Evolutionary conservation across 305 asterid genomes (phyloP).

Genomic region (Ilex paraguariensis): DNA sequence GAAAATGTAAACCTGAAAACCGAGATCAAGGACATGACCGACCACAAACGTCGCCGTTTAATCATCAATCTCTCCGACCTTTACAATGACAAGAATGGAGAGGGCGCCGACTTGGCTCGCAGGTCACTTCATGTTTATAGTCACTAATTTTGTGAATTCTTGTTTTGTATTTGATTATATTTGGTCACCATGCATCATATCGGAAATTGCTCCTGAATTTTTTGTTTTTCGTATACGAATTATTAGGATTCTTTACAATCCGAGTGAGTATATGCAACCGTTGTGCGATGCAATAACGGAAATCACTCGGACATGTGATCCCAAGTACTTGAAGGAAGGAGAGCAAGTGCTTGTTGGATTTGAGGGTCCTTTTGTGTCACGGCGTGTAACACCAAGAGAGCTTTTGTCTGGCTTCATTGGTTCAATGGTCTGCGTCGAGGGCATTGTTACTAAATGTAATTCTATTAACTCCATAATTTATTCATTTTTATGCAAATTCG

Average conservation of each 20-base stretch:
- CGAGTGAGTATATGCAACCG: slow-evolving; percentile 93
- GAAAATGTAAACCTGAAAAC: slow-evolving; percentile 66
- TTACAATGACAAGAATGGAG: slow-evolving; percentile 49
- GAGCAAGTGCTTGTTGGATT: slow-evolving; percentile 89
- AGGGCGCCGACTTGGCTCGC: slow-evolving; percentile 87
- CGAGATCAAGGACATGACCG: slow-evolving; percentile 54
- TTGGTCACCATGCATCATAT: no score
- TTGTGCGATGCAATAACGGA: slow-evolving; percentile 85
- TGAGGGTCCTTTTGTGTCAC: slow-evolving; percentile 92
- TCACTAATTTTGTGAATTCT: no score
- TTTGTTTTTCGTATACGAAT: background rate
- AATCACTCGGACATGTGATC: slow-evolving; percentile 50
- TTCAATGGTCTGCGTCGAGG: slow-evolving; percentile 88
- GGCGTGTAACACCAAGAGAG: slow-evolving; percentile 93
- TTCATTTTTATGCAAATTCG: no score
- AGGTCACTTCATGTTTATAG: slow-evolving; percentile 29
- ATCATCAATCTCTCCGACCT: slow-evolving; percentile 69
- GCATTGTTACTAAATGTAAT: slow-evolving; percentile 88
- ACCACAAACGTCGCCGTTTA: slow-evolving; percentile 72
- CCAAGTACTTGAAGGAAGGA: slow-evolving; percentile 88
- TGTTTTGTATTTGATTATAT: background rate
- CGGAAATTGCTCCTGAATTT: no score
- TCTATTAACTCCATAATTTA: background rate
- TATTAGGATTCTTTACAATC: slow-evolving; percentile 80
- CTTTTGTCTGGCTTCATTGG: slow-evolving; percentile 92